phyloP scores from a whole-genome alignment of 208 protist species.

The Acanthamoeba healyi region DNA sequence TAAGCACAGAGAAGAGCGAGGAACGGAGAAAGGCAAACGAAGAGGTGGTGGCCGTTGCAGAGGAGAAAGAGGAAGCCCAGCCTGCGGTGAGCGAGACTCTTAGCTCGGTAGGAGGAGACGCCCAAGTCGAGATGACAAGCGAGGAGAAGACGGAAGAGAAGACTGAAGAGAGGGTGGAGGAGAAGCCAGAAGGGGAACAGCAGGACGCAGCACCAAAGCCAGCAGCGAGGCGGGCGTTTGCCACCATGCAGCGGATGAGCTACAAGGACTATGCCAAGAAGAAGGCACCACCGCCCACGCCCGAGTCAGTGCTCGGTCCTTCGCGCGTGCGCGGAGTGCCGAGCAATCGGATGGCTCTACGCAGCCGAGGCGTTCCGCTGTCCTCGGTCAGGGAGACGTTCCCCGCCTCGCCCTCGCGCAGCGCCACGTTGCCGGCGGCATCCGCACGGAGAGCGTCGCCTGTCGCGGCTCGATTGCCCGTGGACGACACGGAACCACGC shows the following conservation, averaged over 20 bases:
- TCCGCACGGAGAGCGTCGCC: background rate
- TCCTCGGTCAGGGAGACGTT: background rate
- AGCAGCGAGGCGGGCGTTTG: background rate
- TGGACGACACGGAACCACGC: background rate
- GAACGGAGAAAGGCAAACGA: background rate
- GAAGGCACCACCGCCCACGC: background rate
- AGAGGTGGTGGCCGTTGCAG: background rate
- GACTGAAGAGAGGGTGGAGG: background rate
- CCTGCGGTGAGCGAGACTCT: background rate
- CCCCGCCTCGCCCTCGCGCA: slow-evolving; percentile 7
- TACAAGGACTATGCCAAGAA: slow-evolving; percentile 69
- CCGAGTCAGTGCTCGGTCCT: slow-evolving; percentile 20
- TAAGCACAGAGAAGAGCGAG: background rate
- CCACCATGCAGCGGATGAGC: slow-evolving; percentile 62
- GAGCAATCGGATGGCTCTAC: slow-evolving; percentile 12
- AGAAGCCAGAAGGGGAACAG: no score
- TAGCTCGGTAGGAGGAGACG: background rate
- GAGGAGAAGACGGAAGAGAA: background rate
- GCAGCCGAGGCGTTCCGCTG: slow-evolving; percentile 1
- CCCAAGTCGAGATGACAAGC: background rate
- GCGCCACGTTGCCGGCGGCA: slow-evolving; percentile 11
- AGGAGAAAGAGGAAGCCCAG: background rate
- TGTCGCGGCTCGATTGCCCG: background rate
- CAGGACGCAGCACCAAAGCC: background rate
- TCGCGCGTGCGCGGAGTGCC: slow-evolving; percentile 30